Evolutionary conservation across 2,329 filamentous ascomycete genomes (phyloP).

Genomic region (Amauroascus niger): DNA sequence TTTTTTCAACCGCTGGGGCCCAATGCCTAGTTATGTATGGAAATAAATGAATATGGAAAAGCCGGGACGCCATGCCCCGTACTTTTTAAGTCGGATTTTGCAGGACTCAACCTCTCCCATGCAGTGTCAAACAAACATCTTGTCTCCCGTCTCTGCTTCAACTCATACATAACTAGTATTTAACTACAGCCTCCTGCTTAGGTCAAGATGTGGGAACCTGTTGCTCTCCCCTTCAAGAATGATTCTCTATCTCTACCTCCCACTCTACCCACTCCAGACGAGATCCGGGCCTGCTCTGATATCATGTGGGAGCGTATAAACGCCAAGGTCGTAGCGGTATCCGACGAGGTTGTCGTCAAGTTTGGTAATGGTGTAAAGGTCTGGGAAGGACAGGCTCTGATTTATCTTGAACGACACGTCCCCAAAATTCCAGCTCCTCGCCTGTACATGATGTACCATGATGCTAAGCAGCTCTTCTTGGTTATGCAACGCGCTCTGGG

Average conservation of each 20-base stretch:
- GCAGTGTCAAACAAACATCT: too few relatives aligned
- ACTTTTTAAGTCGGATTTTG: background rate
- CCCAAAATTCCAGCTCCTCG: conserved; percentile 24
- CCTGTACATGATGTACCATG: conserved; percentile 26
- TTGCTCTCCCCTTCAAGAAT: conserved; percentile 21
- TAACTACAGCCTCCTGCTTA: too few relatives aligned
- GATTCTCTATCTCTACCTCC: conserved; percentile 17
- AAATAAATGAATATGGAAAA: background rate
- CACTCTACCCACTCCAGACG: conserved; percentile 22
- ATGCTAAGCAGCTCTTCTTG: conserved; percentile 20
- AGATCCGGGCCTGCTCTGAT: conserved; percentile 24
- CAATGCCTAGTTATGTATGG: background rate
- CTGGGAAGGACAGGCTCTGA: conserved; percentile 18
- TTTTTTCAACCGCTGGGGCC: background rate
- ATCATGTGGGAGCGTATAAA: conserved; percentile 19
- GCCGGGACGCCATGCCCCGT: background rate
- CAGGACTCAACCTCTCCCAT: too few relatives aligned
- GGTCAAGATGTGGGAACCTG: conserved; percentile 23
- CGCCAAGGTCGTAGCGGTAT: conserved; percentile 22
- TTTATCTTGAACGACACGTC: conserved; percentile 25
- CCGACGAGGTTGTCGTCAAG: conserved; percentile 24
- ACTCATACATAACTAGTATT: too few relatives aligned
- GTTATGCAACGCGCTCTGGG: conserved; percentile 25
- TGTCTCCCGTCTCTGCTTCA: too few relatives aligned
- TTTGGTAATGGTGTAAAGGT: conserved; percentile 16